Conservation (phyloP, 1,284 basidiomycete species). For the Trichosporon faecale region DNA sequence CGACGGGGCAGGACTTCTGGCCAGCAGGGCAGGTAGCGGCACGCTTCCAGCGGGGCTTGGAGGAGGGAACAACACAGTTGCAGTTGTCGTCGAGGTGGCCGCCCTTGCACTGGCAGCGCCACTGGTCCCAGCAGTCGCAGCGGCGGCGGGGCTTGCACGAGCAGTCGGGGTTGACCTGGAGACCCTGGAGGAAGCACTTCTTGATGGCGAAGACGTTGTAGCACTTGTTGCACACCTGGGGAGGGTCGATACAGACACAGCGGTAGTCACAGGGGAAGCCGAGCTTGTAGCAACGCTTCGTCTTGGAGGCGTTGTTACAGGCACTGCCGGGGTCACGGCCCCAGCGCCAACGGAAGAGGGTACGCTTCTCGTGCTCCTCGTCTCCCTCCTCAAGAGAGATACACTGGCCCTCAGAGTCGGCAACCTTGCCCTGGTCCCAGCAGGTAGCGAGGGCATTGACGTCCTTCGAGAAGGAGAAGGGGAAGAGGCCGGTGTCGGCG, state of each 20-base stretch:
- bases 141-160: slow-evolving; percentile 12
- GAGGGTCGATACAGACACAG: slow-evolving; percentile 11
- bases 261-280: slow-evolving; percentile 1
- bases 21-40: slow-evolving; percentile 13
- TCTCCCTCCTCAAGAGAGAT: background rate
- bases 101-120: slow-evolving; percentile 17
- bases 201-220: slow-evolving; percentile 15
- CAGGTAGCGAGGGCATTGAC: slow-evolving; percentile 12
- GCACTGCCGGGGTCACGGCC: background rate
- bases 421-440: slow-evolving; percentile 14
- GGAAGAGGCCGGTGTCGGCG: slow-evolving; percentile 8
- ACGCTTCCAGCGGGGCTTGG: slow-evolving; percentile 11
- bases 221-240: slow-evolving; percentile 21
- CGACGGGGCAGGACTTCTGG: slow-evolving; percentile 22
- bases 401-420: slow-evolving; percentile 19
- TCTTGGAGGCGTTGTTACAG: background rate
- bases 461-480: slow-evolving; percentile 9
- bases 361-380: slow-evolving; percentile 7
- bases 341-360: background rate
- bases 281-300: slow-evolving; percentile 1
- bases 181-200: slow-evolving; percentile 12
- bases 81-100: slow-evolving; percentile 21
- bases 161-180: slow-evolving; percentile 23
- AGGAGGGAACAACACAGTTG: slow-evolving; percentile 22
- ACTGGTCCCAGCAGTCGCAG: slow-evolving; percentile 20